Conservation (phyloP, 2,329 filamentous ascomycete genomes). For the Xylariales sp. region DNA sequence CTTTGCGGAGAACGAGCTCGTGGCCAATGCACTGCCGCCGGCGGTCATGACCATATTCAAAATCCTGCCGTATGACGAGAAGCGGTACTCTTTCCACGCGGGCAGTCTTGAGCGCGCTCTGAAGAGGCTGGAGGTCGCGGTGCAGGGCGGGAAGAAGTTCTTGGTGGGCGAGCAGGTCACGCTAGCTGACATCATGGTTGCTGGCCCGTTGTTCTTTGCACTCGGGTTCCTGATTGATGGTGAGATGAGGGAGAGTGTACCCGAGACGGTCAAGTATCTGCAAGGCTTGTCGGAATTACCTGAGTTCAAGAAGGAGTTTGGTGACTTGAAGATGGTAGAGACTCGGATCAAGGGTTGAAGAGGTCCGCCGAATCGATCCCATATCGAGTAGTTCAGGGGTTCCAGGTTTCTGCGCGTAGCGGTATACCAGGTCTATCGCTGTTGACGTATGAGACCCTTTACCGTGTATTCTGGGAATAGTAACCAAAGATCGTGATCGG, state of each 20-base stretch:
- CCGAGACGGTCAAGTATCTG: conserved; percentile 27
- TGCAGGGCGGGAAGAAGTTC: conserved; percentile 30
- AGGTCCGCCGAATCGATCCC: too few relatives aligned
- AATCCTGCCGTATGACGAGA: conserved; percentile 22
- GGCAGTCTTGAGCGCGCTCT: conserved; percentile 23
- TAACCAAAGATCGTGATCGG: too few relatives aligned
- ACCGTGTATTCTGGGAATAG: too few relatives aligned
- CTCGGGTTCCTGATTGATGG: conserved; percentile 26
- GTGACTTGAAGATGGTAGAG: conserved; percentile 27
- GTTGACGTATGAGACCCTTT: too few relatives aligned
- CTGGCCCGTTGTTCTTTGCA: conserved; percentile 19
- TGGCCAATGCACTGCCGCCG: conserved; percentile 15
- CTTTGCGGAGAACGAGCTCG: conserved; percentile 34
- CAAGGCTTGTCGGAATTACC: conserved; percentile 24
- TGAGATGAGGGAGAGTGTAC: conserved; percentile 30
- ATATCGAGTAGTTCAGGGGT: too few relatives aligned
- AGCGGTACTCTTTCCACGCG: conserved; percentile 15
- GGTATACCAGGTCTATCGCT: too few relatives aligned
- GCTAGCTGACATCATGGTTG: conserved; percentile 33
- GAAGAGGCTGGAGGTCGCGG: conserved; percentile 24
- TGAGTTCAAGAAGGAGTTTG: conserved; percentile 29
- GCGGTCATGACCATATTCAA: conserved; percentile 26
- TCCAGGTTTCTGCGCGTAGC: too few relatives aligned
- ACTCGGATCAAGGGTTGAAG: conserved; percentile 14
- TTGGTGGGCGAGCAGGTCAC: conserved; percentile 33